These are phyloP conservation scores for Trichoderma breve DNA, from an alignment of 2,329 filamentous ascomycete genomes.

Conservation along the genomic window DNA sequence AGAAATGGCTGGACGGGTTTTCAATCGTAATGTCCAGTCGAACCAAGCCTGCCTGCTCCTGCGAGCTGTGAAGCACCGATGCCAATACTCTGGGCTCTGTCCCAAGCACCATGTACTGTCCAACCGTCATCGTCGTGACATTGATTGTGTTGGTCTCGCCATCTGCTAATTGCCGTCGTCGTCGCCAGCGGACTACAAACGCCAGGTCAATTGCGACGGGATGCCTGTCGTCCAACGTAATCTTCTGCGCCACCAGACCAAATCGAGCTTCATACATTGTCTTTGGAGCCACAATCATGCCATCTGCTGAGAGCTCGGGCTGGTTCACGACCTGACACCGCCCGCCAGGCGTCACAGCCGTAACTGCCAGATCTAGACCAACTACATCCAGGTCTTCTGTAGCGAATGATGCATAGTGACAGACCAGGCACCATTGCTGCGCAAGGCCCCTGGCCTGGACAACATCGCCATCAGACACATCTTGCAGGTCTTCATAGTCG, in stretches of 20 bases:
- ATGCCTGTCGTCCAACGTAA: constrained; percentile 76
- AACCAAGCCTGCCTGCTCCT: constrained; percentile 37
- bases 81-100: constrained; percentile 84
- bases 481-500: constrained; percentile 51
- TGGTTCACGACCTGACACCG: constrained; percentile 51
- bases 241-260: constrained; percentile 70
- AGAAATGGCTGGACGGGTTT: constrained; percentile 90
- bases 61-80: constrained; percentile 46
- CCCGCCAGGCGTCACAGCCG: constrained; percentile 61
- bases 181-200: constrained; percentile 75
- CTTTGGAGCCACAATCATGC: constrained; percentile 58
- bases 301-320: constrained; percentile 39
- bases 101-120: constrained; percentile 75
- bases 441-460: constrained; percentile 57
- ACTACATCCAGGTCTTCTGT: constrained; percentile 64
- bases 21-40: constrained; percentile 68
- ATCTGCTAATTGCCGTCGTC: constrained; percentile 34
- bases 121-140: constrained; percentile 70
- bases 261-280: constrained; percentile 72
- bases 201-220: constrained; percentile 71
- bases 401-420: constrained; percentile 74
- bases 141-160: constrained; percentile 43
- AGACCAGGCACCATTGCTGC: constrained; percentile 78
- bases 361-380: constrained; percentile 60
- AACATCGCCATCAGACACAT: constrained; percentile 34